These are phyloP conservation scores for Tylopilus intermedius DNA, from an alignment of 768 basidiomycete genomes.

Conservation along the genomic window DNA sequence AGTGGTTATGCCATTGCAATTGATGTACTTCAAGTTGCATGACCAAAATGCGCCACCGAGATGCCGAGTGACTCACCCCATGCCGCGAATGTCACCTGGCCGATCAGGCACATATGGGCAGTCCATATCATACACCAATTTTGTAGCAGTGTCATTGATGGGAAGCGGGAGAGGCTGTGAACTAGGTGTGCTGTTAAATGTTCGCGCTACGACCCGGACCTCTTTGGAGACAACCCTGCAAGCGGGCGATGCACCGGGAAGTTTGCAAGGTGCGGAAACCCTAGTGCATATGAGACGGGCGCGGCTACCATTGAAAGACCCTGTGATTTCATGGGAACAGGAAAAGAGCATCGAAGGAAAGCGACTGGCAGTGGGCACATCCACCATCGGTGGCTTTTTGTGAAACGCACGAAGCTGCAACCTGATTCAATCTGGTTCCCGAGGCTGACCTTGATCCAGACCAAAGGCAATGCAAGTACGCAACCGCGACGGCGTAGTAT, in stretches of 20 bases:
- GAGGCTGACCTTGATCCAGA: too few relatives aligned
- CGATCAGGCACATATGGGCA: constrained; percentile 8
- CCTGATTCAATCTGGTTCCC: too few relatives aligned
- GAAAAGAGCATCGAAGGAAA: too few relatives aligned
- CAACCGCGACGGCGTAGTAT: too few relatives aligned
- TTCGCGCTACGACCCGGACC: constrained; percentile 6
- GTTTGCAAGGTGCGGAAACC: constrained; percentile 5
- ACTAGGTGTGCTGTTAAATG: constrained; percentile 13
- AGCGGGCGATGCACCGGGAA: constrained; percentile 18
- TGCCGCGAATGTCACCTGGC: constrained; percentile 19
- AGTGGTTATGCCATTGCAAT: constrained; percentile 11
- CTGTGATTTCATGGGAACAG: not conserved
- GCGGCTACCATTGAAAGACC: not conserved
- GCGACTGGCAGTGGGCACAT: too few relatives aligned
- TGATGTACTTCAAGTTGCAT: constrained; percentile 12
- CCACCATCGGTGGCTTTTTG: too few relatives aligned
- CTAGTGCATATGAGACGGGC: not conserved
- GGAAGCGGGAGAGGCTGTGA: constrained; percentile 18
- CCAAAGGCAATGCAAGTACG: too few relatives aligned
- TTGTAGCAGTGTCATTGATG: constrained; percentile 19
- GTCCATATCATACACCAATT: constrained; percentile 13
- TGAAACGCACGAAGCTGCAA: too few relatives aligned
- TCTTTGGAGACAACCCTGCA: constrained; percentile 14
- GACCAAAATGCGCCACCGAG: not conserved
- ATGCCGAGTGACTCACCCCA: constrained; percentile 9